These are phyloP conservation scores for Nissolia schottii DNA, from an alignment of 306 rosid species.

Conservation along the genomic window DNA sequence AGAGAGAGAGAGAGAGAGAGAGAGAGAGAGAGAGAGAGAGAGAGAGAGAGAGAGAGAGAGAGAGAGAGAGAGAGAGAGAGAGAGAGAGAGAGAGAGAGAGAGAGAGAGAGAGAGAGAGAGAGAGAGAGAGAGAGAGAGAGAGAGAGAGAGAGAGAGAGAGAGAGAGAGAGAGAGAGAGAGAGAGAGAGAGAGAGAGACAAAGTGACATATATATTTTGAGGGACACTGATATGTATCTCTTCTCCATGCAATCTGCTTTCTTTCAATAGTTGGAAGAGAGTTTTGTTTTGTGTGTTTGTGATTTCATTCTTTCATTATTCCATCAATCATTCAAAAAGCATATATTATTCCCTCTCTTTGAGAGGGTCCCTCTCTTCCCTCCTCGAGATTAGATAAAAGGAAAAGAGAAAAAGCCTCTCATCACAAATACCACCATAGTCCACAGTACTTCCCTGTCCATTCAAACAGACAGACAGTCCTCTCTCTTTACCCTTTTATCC, in stretches of 20 bases:
- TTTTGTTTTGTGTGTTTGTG: slow-evolving; percentile 34
- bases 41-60: no score
- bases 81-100: no score
- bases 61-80: no score
- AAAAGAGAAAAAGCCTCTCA: background rate
- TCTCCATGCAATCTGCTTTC: slow-evolving; percentile 40
- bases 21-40: no score
- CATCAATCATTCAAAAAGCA: slow-evolving; percentile 63
- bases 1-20: no score
- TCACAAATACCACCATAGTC: background rate
- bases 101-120: no score
- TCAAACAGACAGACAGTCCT: slow-evolving; percentile 61
- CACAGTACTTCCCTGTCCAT: slow-evolving; percentile 33
- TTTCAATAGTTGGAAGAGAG: no score
- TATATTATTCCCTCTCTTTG: slow-evolving; percentile 31
- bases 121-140: no score
- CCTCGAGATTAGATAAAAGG: slow-evolving; percentile 45
- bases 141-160: no score
- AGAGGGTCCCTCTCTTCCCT: background rate
- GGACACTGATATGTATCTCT: slow-evolving; percentile 18
- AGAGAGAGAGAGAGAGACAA: slow-evolving; percentile 21
- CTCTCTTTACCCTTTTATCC: slow-evolving; percentile 28
- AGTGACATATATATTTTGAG: background rate
- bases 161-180: no score
- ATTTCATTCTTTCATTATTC: slow-evolving; percentile 22